Base-by-base conservation (phyloP, 176 grass and related monocot genomes). In the Musa schizocarpa region DNA sequence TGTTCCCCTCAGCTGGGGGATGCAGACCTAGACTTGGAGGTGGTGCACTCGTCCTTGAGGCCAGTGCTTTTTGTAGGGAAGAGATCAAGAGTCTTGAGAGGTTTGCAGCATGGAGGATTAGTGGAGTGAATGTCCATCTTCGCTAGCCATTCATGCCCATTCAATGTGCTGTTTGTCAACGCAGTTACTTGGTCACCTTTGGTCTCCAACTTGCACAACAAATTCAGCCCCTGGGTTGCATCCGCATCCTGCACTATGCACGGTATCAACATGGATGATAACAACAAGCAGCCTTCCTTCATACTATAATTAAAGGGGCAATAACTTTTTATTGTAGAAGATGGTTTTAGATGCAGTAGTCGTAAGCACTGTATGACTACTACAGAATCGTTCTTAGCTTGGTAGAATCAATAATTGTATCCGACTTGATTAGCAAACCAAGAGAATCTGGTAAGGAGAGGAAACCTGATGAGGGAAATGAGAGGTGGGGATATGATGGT, bases 41-140 rank as follows among this genome's bases (percentile, higher is more conserved):
- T 63, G 74, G 68, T 83, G 85, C 85, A 68, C 67, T 86, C 75
- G 11, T 91, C 90, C 77, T 89, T 91, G 68, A 90, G 73, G 27
- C 86, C 88, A 9, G 59, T 74, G 71, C 81, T 83, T 27, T 69
- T 83, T 13, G 81, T 87, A 11, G 95, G 95, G 85, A 98, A 98
- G 53, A 98, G 88, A 74, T 98, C 95, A 23, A 98, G 90, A 65
- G 95, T 98, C 86, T 89, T 91, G 20, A 89, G 88, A 64, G 88
- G 95, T 75, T 79, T 34, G 82, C 83, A 87, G 77, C 81, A 71
- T 8, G 57, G 23, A 20, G 80, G 49, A 50, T 48, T 4, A 1
- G 22, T 22, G 1, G 76, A 16, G 24, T 49, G 53, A 17, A 53
- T 75, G 9, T 59, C 80, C 43, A 73, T 71, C 69, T 65, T 1